Percentiles rank a stretch among this genome's conserved stretches.
phyloP scores from a whole-genome alignment of 345 rosid species.

The Melaleuca alternifolia region DNA sequence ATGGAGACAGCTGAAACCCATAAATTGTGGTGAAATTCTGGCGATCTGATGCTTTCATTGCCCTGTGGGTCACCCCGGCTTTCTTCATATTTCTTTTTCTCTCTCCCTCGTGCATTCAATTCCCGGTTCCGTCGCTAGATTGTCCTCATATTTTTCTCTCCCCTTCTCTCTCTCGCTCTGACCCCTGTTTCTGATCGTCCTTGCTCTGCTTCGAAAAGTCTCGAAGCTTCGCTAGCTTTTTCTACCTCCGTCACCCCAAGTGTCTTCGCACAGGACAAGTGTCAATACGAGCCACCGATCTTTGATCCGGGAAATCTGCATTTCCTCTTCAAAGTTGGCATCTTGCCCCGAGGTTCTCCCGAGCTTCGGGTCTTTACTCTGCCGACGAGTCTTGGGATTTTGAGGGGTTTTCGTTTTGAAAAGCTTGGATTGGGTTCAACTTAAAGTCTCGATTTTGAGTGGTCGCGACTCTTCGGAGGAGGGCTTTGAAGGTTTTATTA shows the following conservation, averaged over 20 bases:
- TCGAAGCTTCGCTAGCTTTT: not conserved
- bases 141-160: not conserved
- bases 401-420: not conserved
- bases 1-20: not conserved
- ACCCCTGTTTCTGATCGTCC: not conserved
- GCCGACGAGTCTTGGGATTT: not conserved
- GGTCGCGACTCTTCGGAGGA: conserved; percentile 2
- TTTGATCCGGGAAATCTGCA: not conserved
- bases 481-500: conserved; percentile 2
- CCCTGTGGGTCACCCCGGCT: not conserved
- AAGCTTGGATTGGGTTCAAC: conserved; percentile 5
- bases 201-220: not conserved
- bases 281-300: not conserved
- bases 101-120: not conserved
- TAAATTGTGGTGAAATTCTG: not conserved
- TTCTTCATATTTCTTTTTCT: not conserved
- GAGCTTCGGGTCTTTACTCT: not conserved
- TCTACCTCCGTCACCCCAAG: not conserved
- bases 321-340: not conserved
- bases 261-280: not conserved
- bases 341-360: not conserved
- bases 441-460: conserved; percentile 17
- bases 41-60: not conserved
- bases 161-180: not conserved
- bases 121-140: not conserved